Conservation (phyloP, 441 rosid genomes). For the Mallotus repandus region DNA sequence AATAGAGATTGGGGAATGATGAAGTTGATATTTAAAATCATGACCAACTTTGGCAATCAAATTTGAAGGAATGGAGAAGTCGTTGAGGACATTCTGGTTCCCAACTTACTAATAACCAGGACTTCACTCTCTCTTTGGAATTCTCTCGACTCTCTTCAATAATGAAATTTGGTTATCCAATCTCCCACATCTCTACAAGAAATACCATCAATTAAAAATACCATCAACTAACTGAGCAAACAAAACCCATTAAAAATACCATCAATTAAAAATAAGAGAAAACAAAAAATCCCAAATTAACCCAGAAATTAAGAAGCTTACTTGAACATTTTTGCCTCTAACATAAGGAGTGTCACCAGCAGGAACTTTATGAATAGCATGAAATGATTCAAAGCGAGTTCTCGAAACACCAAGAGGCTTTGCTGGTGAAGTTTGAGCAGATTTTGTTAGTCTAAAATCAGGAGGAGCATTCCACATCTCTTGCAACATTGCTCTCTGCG, state of each 20-base stretch:
- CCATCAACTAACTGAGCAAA: conserved; percentile 69
- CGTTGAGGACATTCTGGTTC: conserved; percentile 55
- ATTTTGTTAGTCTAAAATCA: conserved; percentile 83
- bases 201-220: too few relatives aligned
- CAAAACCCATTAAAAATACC: conserved; percentile 16
- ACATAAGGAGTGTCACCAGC: conserved; percentile 91
- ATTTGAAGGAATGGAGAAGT: conserved; percentile 47
- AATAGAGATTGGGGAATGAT: conserved; percentile 38
- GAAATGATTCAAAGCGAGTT: conserved; percentile 83
- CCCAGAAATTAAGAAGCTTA: conserved; percentile 16
- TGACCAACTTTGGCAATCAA: conserved; percentile 66
- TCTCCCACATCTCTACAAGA: too few relatives aligned
- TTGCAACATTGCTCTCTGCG: conserved; percentile 34
- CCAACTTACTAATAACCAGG: too few relatives aligned
- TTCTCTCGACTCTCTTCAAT: too few relatives aligned
- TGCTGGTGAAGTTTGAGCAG: conserved; percentile 91
- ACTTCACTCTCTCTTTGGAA: too few relatives aligned
- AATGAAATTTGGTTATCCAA: too few relatives aligned
- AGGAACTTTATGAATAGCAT: conserved; percentile 83
- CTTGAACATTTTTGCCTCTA: conserved; percentile 90
- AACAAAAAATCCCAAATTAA: conserved; percentile 6
- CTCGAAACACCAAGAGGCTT: conserved; percentile 70
- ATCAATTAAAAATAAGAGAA: not conserved
- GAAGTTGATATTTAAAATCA: conserved; percentile 57
- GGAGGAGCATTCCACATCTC: conserved; percentile 81